A percentile compares a stretch with the other conserved stretches of the same genome.
Conservation (phyloP, 176 grass and related monocot species). For the Elaeis guineensis region DNA sequence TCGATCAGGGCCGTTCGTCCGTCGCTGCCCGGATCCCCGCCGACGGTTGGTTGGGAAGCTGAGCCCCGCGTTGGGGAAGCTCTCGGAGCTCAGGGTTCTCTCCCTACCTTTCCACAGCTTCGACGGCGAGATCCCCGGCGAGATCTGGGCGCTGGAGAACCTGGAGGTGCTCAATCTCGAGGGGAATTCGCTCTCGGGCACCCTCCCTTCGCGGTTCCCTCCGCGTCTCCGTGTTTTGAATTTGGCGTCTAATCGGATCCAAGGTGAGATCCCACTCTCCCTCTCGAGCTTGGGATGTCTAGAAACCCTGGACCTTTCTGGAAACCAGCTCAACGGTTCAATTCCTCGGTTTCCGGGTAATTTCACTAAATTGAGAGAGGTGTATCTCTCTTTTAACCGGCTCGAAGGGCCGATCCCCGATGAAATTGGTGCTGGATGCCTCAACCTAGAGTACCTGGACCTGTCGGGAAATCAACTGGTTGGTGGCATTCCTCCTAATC, state of each 20-base stretch:
- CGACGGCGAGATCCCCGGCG: constrained; percentile 42
- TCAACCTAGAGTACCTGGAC: constrained; percentile 49
- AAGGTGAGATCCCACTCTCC: constrained; percentile 55
- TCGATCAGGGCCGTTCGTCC: neutral
- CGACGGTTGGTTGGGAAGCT: constrained; percentile 5
- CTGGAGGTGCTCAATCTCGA: constrained; percentile 47
- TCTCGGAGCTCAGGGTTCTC: constrained; percentile 3
- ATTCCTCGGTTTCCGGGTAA: constrained; percentile 36
- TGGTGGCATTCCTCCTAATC: constrained; percentile 53
- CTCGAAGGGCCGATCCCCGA: constrained; percentile 66
- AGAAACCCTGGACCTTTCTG: constrained; percentile 66
- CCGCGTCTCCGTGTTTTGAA: constrained; percentile 42
- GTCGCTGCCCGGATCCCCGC: constrained; percentile 1
- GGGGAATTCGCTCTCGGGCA: constrained; percentile 37
- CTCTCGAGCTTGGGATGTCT: constrained; percentile 37
- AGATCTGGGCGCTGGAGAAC: constrained; percentile 40
- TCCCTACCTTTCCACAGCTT: constrained; percentile 36
- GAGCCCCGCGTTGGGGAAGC: neutral
- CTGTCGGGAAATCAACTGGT: constrained; percentile 72
- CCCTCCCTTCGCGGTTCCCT: constrained; percentile 38
- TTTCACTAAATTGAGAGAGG: constrained; percentile 32
- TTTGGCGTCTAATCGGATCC: constrained; percentile 55
- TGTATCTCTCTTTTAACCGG: constrained; percentile 63
- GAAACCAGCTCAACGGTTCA: constrained; percentile 70
- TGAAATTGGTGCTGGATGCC: constrained; percentile 38